Conservation (phyloP, 371 early-diverging fungal species). For the Actinomortierella ambigua region DNA sequence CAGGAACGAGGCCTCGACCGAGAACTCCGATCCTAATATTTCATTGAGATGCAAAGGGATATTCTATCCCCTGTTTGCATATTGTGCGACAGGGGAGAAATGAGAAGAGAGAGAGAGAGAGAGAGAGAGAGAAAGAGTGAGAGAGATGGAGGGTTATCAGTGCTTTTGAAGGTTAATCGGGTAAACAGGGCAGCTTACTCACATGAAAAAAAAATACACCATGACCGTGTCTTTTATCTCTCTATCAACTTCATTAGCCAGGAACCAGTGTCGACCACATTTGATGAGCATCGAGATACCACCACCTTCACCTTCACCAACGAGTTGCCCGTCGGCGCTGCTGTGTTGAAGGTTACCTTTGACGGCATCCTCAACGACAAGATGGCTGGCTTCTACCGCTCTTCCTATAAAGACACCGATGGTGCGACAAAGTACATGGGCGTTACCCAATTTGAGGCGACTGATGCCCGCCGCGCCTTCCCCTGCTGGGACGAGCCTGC, state of each 20-base stretch:
- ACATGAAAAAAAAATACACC: too few relatives aligned
- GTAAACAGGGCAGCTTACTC: too few relatives aligned
- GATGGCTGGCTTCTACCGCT: slow-evolving; percentile 88
- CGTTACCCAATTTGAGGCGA: slow-evolving; percentile 93
- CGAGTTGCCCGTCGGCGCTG: slow-evolving; percentile 55
- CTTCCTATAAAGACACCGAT: slow-evolving; percentile 65
- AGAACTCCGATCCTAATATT: too few relatives aligned
- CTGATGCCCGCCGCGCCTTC: slow-evolving; percentile 86
- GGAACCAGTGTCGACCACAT: slow-evolving; percentile 49
- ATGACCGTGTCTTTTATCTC: background rate
- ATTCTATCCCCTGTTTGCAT: too few relatives aligned
- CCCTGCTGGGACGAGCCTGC: slow-evolving; percentile 95
- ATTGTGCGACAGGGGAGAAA: too few relatives aligned
- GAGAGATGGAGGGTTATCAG: too few relatives aligned
- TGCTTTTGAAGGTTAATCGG: too few relatives aligned
- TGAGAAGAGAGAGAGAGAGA: too few relatives aligned
- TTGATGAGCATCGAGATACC: slow-evolving; percentile 62
- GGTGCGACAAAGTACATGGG: too few relatives aligned
- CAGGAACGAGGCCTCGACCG: too few relatives aligned
- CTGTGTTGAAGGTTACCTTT: slow-evolving; percentile 37
- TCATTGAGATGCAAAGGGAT: too few relatives aligned
- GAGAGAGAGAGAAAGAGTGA: too few relatives aligned
- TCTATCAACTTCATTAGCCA: slow-evolving; percentile 7
- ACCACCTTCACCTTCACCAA: slow-evolving; percentile 63
- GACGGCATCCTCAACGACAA: slow-evolving; percentile 77